Base-by-base conservation (phyloP, 148 eudicot species). In the Rhododendron molle region DNA sequence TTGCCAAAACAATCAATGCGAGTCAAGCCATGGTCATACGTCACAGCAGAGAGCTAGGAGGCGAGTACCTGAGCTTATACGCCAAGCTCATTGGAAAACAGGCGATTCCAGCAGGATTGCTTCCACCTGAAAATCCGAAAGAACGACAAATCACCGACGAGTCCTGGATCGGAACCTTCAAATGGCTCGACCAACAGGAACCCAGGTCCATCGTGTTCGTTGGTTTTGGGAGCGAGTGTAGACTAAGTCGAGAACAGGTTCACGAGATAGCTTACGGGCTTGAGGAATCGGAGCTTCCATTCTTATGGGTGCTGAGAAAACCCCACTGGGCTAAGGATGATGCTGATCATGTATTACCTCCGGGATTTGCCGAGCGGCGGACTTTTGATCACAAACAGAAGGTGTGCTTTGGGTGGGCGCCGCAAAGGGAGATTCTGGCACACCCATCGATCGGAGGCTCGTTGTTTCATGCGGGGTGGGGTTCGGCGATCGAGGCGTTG, bases 401-500 rank as follows among this genome's bases (percentile, higher is more conserved):
- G 36, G 87, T 89, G 34, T 76, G 85, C 65, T 43, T 81, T 28
- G 89, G 89, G 5, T 89, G 89, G 91, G 89, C 84, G 3, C 91
- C 88, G 7, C 91, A 87, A 23, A 65, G 28, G 67, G 80, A 89
- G 43, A 89, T 89, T 4, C 67, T 87, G 11, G 91, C 82, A 13
- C 91, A 89, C 85, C 80, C 86, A 4, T 77, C 90, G 3, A 21
- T 87, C 1, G 86, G 89, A 52, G 84, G 89, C 44, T 77, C 87
- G 30, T 36, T 85, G 62, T 89, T 87, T 77, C 89, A 89, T 14
- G 78, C 86, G 0, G 89, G 91, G 3, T 89, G 89, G 87, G 87
- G 91, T 1, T 82, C 89, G 0, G 72, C 49, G 5, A 85, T 89
- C 1, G 91, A 87, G 40, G 28, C 32, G 7, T 23, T 89, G 44